Conservation (phyloP, 805 yeast genomes). For the Saturnispora saitoi region DNA sequence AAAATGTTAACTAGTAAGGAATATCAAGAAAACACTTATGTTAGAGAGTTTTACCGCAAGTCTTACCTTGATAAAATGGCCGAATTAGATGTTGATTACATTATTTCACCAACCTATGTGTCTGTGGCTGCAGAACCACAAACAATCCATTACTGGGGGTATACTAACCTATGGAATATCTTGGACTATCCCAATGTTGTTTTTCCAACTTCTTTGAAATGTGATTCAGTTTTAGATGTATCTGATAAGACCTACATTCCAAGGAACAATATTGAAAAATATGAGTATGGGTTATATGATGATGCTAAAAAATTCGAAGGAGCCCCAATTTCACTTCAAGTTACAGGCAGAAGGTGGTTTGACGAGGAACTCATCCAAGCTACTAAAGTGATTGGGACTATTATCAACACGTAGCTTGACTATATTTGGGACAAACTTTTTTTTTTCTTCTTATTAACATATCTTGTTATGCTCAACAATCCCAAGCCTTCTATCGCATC, state of each 20-base stretch:
- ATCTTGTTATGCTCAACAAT: too few species aligned
- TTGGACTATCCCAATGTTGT: slow-evolving; percentile 58
- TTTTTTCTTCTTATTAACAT: too few species aligned
- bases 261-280: slow-evolving; percentile 34
- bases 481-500: too few species aligned
- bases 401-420: slow-evolving; percentile 17
- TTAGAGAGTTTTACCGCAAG: slow-evolving; percentile 45
- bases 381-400: slow-evolving; percentile 32
- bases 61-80: slow-evolving; percentile 42
- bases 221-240: slow-evolving; percentile 41
- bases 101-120: slow-evolving; percentile 53
- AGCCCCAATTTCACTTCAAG: slow-evolving; percentile 43
- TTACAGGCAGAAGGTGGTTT: slow-evolving; percentile 41
- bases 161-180: slow-evolving; percentile 59
- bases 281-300: slow-evolving; percentile 27
- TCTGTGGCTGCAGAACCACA: slow-evolving; percentile 61
- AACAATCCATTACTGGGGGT: slow-evolving; percentile 59
- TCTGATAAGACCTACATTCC: slow-evolving; percentile 30
- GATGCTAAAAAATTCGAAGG: slow-evolving; percentile 32
- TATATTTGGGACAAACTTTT: too few species aligned
- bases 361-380: slow-evolving; percentile 43
- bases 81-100: slow-evolving; percentile 46
- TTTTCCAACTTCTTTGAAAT: slow-evolving; percentile 48
- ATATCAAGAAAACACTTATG: slow-evolving; percentile 36
- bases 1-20: slow-evolving; percentile 37